These are phyloP conservation scores for Ligustrum vulgare DNA, from an alignment of 257 asterid genomes.

Conservation along the genomic window DNA sequence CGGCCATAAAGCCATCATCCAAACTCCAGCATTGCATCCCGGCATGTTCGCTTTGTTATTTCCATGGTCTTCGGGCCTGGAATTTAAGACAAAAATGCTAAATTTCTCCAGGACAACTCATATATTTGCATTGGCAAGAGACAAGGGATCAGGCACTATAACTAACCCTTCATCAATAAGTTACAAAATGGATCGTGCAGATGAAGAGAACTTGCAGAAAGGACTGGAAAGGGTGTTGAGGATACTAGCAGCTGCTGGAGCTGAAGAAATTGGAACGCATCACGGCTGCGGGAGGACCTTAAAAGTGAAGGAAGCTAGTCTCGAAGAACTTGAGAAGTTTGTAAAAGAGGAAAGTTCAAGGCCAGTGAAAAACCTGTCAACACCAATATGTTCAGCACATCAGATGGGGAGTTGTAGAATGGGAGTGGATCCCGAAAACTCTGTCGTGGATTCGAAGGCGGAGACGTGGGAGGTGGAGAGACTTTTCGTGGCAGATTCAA, in stretches of 20 bases:
- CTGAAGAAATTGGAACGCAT: constrained; percentile 86
- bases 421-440: constrained; percentile 66
- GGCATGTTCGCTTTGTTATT: constrained; percentile 69
- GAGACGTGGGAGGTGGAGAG: constrained; percentile 88
- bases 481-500: constrained; percentile 72
- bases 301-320: constrained; percentile 47
- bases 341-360: constrained; percentile 60
- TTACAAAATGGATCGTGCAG: constrained; percentile 45
- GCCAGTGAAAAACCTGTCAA: constrained; percentile 43
- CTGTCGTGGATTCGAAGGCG: constrained; percentile 60
- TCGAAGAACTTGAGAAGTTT: constrained; percentile 53
- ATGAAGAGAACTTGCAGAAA: constrained; percentile 43
- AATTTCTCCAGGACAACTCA: constrained; percentile 70
- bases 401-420: constrained; percentile 96
- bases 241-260: constrained; percentile 77
- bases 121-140: constrained; percentile 68
- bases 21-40: constrained; percentile 81
- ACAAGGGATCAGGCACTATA: constrained; percentile 58
- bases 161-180: constrained; percentile 37
- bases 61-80: constrained; percentile 77
- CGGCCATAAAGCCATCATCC: constrained; percentile 66
- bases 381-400: constrained; percentile 76
- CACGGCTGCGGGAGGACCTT: constrained; percentile 48
- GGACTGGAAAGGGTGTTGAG: constrained; percentile 67
- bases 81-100: constrained; percentile 53